Conservation (phyloP, 1,139 yeast species). For the Meyerozyma athensensis region DNA sequence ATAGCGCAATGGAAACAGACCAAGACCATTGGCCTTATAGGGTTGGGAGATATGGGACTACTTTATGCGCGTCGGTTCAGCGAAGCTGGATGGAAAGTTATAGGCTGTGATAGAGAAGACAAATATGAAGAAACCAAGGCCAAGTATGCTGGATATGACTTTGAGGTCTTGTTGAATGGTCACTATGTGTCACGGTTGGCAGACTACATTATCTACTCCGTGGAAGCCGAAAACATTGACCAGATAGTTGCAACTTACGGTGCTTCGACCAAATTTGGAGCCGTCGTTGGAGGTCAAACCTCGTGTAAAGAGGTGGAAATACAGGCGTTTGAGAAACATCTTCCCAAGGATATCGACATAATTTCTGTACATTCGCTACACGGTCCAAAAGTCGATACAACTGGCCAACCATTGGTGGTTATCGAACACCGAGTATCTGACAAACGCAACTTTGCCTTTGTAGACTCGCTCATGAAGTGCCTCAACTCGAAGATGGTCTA, state of each 20-base stretch:
- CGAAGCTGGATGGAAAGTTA: conserved; percentile 84
- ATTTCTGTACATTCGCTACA: conserved; percentile 88
- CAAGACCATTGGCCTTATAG: conserved; percentile 80
- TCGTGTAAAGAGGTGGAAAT: conserved; percentile 93
- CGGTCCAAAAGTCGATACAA: conserved; percentile 86
- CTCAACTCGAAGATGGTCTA: conserved; percentile 75
- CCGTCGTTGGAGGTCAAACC: conserved; percentile 97
- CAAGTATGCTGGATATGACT: conserved; percentile 38
- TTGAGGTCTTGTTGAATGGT: conserved; percentile 67
- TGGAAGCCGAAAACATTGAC: conserved; percentile 80
- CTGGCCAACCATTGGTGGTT: conserved; percentile 88
- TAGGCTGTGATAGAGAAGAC: conserved; percentile 86
- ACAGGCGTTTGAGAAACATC: conserved; percentile 67
- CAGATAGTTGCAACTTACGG: conserved; percentile 73
- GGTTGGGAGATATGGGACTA: conserved; percentile 95
- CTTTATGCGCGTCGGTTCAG: conserved; percentile 76
- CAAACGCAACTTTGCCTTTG: conserved; percentile 49
- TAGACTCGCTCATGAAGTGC: conserved; percentile 62
- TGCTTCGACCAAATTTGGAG: conserved; percentile 80
- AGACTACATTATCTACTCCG: conserved; percentile 83
- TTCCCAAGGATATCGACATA: conserved; percentile 78
- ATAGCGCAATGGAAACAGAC: conserved; percentile 9
- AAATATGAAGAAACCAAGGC: conserved; percentile 42
- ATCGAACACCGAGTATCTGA: conserved; percentile 68
- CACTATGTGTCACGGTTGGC: conserved; percentile 74